A percentile compares a stretch with the other conserved stretches of the same genome.
Conservation (phyloP, 1,284 basidiomycete species). For the Crepidotus sp. region DNA sequence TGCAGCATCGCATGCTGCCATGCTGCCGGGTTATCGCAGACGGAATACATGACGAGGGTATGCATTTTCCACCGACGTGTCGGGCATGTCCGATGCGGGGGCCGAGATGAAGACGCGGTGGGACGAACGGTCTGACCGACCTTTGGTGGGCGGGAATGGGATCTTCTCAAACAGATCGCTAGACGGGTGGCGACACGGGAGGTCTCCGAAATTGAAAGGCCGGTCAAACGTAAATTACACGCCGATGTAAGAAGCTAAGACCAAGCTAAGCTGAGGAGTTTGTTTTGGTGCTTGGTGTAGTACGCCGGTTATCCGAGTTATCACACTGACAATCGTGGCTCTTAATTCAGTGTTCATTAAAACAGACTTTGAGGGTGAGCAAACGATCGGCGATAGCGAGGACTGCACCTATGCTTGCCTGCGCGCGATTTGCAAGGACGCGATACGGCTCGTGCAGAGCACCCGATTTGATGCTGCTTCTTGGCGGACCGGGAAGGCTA, state of each 20-base stretch:
- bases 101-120: background rate
- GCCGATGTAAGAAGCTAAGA: slow-evolving; percentile 1
- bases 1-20: background rate
- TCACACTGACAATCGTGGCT: slow-evolving; percentile 10
- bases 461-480: slow-evolving; percentile 14
- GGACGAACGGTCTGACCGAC: background rate
- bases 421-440: slow-evolving; percentile 9
- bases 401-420: background rate
- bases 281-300: slow-evolving; percentile 2
- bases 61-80: background rate
- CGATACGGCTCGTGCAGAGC: background rate
- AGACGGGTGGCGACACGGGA: slow-evolving; percentile 1
- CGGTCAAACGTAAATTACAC: slow-evolving; percentile 4
- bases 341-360: slow-evolving; percentile 8
- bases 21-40: background rate
- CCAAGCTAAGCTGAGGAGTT: slow-evolving; percentile 1
- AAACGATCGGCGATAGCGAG: slow-evolving; percentile 11
- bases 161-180: slow-evolving; percentile 12
- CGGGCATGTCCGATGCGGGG: background rate
- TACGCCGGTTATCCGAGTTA: slow-evolving; percentile 2
- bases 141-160: background rate
- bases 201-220: slow-evolving; percentile 9
- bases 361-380: slow-evolving; percentile 8
- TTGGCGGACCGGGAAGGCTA: slow-evolving; percentile 7
- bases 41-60: background rate